Conservation (phyloP, 140 eudicot genomes). For the Flaveria floridana region DNA sequence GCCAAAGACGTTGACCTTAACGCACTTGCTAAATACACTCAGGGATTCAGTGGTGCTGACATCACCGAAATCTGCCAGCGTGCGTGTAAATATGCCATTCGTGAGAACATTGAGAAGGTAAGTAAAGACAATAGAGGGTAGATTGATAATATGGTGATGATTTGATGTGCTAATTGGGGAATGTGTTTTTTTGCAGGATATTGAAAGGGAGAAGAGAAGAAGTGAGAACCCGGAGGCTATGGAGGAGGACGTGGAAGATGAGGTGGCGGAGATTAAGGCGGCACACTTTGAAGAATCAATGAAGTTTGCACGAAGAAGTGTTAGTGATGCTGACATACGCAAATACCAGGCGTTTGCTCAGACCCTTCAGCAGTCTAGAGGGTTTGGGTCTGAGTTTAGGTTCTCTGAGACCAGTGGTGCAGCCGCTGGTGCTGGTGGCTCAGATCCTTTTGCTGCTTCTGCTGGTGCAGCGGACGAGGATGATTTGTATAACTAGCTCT, state of each 20-base stretch:
- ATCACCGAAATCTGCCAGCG: conserved; percentile 75
- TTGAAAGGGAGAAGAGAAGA: conserved; percentile 45
- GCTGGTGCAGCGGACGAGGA: conserved; percentile 45
- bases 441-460: conserved; percentile 63
- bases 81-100: conserved; percentile 65
- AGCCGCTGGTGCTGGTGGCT: conserved; percentile 24
- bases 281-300: conserved; percentile 54
- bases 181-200: conserved; percentile 33
- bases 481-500: conserved; percentile 38
- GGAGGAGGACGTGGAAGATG: conserved; percentile 55
- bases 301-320: conserved; percentile 53
- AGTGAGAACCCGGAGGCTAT: conserved; percentile 53
- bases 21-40: conserved; percentile 69
- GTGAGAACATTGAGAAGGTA: conserved; percentile 74
- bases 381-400: conserved; percentile 54
- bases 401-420: conserved; percentile 40
- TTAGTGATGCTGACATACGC: conserved; percentile 54
- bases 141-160: not conserved
- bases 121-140: not conserved
- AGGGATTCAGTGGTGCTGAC: conserved; percentile 76
- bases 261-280: conserved; percentile 48
- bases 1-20: conserved; percentile 55
- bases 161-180: not conserved
- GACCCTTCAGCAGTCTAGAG: conserved; percentile 59
- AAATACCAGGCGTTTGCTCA: conserved; percentile 59